These are phyloP conservation scores for Vigna radiata DNA, from an alignment of 306 rosid species.

Conservation along the genomic window DNA sequence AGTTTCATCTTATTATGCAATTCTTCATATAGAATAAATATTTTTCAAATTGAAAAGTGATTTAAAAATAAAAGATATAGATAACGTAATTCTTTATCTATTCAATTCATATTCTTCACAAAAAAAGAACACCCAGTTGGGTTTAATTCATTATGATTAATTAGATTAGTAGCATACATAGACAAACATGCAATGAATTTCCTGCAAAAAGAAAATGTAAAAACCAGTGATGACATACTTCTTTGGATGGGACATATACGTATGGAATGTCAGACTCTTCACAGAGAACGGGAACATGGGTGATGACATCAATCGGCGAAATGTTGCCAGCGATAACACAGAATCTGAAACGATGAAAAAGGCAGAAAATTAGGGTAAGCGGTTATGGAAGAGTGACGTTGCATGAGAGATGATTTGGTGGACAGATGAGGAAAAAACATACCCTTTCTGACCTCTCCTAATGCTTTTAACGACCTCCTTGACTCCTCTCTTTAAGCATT, in stretches of 20 bases:
- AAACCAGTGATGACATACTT: conserved; percentile 55
- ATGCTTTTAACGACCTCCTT: conserved; percentile 96
- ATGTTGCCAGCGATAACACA: conserved; percentile 97
- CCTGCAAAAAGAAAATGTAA: no score
- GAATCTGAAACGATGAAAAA: conserved; percentile 54
- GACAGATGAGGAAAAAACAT: not conserved
- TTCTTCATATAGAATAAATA: not conserved
- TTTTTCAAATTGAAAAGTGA: not conserved
- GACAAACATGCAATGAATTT: no score
- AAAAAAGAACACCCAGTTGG: no score
- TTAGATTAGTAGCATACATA: no score
- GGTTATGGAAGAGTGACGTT: conserved; percentile 23
- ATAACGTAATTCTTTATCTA: not conserved
- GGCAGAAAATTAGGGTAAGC: not conserved
- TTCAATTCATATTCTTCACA: no score
- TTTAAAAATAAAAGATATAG: not conserved
- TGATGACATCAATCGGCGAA: conserved; percentile 93
- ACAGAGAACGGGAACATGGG: conserved; percentile 88
- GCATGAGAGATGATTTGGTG: conserved; percentile 51
- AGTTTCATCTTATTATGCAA: not conserved
- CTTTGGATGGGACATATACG: conserved; percentile 80
- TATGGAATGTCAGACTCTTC: conserved; percentile 89
- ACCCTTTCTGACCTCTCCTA: conserved; percentile 94
- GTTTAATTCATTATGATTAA: no score
- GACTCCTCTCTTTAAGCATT: conserved; percentile 95